Percentiles rank a stretch among this genome's conserved stretches.
phyloP scores from a whole-genome alignment of 768 basidiomycete species.

The Panellus pusillus region DNA sequence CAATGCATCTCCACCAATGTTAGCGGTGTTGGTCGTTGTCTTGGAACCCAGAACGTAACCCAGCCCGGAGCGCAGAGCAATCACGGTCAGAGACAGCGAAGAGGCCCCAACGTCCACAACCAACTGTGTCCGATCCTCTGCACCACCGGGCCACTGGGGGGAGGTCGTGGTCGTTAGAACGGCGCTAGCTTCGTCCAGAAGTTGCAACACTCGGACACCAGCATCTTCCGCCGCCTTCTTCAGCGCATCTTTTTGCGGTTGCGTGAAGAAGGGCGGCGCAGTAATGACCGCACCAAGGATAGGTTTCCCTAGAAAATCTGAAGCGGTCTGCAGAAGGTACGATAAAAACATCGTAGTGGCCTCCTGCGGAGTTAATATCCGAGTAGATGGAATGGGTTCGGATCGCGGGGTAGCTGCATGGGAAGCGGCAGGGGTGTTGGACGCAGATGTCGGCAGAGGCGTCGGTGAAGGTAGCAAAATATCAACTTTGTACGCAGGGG shows the following conservation, averaged over 20 bases:
- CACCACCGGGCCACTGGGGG: constrained; percentile 35
- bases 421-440: constrained; percentile 65
- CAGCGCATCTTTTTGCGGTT: constrained; percentile 67
- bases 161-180: constrained; percentile 60
- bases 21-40: constrained; percentile 35
- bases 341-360: constrained; percentile 82
- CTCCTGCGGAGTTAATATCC: constrained; percentile 80
- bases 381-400: constrained; percentile 63
- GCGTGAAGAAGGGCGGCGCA: constrained; percentile 74
- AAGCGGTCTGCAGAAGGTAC: constrained; percentile 82
- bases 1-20: constrained; percentile 67
- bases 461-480: constrained; percentile 77
- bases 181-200: constrained; percentile 86
- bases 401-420: constrained; percentile 70
- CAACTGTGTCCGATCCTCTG: constrained; percentile 72
- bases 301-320: constrained; percentile 84
- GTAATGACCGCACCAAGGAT: constrained; percentile 82
- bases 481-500: constrained; percentile 82
- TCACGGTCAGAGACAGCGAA: constrained; percentile 63
- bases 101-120: constrained; percentile 82
- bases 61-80: constrained; percentile 77
- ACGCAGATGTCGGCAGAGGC: constrained; percentile 55
- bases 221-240: constrained; percentile 74
- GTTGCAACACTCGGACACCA: constrained; percentile 80
- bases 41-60: constrained; percentile 57